Base-by-base conservation (phyloP, 306 rosid genomes). In the Prinsepia uniflora region DNA sequence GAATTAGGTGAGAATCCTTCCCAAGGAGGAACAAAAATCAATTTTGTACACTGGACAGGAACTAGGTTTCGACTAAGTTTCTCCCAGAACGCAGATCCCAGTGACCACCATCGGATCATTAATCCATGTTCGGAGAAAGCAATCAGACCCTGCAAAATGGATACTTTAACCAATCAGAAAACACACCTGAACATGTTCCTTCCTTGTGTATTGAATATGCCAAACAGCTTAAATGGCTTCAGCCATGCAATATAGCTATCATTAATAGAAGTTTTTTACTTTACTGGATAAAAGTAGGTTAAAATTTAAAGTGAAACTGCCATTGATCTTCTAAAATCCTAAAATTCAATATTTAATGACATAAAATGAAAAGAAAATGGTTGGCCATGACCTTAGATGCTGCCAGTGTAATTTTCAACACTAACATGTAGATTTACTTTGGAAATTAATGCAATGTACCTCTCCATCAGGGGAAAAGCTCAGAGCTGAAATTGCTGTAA, bases 381-480 rank as follows among this genome's bases (percentile, higher is more conserved):
- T 57, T 54, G 66, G 40, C 19, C 71, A 39, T 50, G 61, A 50
- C 48, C 18, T 18, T 10, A 53, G 4, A 0, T 24, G 62, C 43
- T 18, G 50, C 13, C 49, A 68, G 62, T 57, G 15, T 24, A 24
- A 12, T 22, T 7, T 57, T 57, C 8, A 0, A 24, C 22, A 19
- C 49, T 36, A 47, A 50, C 18, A 17, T 50, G 20, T 50, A 10
- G 30, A 24, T 24, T 30, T 50, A 67, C 10, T n/a, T 12, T 19
- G 36, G 14, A 20, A 80, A 55, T 57, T 12, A 48, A 47, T 39
- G 18, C 53, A 42, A 24, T 56, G 70, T 88, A 94, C 98, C 97
- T 94, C 97, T 85, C 98, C 98, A 87, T 94, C 95, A n/a, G 92
- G 98, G 0, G 97, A 90, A 84, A 94, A 94, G 77, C 92, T 90